Evolutionary conservation across 495 filamentous ascomycete species (phyloP), one percentile per base, ranked within the genome.

Genomic region (Penicillium ucsense): DNA sequence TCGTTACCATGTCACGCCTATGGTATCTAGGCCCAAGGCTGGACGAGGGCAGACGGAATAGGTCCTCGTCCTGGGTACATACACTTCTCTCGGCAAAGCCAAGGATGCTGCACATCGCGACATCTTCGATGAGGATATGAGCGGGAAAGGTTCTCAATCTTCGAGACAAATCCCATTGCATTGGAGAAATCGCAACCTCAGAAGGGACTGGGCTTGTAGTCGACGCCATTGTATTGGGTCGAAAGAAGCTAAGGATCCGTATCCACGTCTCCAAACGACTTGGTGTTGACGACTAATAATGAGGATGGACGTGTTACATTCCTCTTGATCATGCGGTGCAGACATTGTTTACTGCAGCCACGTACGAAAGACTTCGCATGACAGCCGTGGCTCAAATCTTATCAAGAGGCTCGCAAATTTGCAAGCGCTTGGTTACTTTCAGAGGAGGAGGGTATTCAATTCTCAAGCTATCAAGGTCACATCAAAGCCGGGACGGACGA

Each of bases 271-370:
- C 38, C 43, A 0, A 53, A 54, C 33, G 32, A 43, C 2, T 11
- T 29, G 0, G 5, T 33, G 12, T 37, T 56, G 27, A 55, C 40
- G 5, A 49, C 27, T 8, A 51, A 45, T 8, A 30, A 50, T 4
- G 43, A 44, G 4, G 49, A 60, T 12, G 43, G 48, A 7, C 54
- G 51, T 2, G 34, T 60, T 20, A 8, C 45, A 45, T 48, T 3
- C 48, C 52, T 33, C 48, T 60, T 28, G 54, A 55, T 45, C 55
- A 55, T 30, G 57, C 57, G n/a, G 32, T 60, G 5, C 54, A 55
- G 41, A 51, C 54, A 4, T 48, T 30, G 48, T 52, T 8, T 47
- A 50, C 37, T 38, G 35, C 31, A 45, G 12, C 38, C 48, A 47
- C 33, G 50, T 49, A 32, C 44, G 53, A 38, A 55, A 46, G 37